Base-by-base conservation (phyloP, 352 stramenopile genomes). In the Pythium angustatum region DNA sequence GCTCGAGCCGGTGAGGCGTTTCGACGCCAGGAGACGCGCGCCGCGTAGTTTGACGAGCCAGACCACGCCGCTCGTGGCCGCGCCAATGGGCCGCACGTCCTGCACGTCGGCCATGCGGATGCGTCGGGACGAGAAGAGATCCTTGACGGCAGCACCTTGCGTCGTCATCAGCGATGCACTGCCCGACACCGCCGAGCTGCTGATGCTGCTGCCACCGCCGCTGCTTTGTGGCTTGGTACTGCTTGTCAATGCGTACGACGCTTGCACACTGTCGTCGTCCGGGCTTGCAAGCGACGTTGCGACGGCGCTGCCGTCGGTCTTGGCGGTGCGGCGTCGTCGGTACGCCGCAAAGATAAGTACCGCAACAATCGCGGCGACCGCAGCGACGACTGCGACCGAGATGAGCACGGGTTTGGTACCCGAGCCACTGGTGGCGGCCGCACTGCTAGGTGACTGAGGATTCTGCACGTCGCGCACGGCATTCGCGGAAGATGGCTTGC, bases 31-130 rank as follows among this genome's bases (percentile, higher is more conserved):
- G 5, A 77, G 49, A 12, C 59, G 66, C 14, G 58, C 69, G 12
- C 68, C 54, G 8, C 79, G 79, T 34, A 78, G 81, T 28, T 72
- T 84, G 0, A 70, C 75, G 4, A 88, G 60, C 44, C 75, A 85
- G 12, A 86, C 72, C 9, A 88, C 65, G 0, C 70, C 60, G 19
- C 74, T 78, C 0, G 77, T 68, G 24, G 75, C 77, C 11, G 59
- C 60, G 2, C 71, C 75, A 22, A 88, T 68, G 33, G 72, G 73
- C 3, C 58, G 57, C 0, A 88, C 41, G 34, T 85, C 77, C 43
- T 76, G 53, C 22, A 87, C 70, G 28, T 87, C 75, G 17, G 8
- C 17, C 1, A 40, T 5, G 2, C 56, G 56, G 17, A 63, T 30
- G 14, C 44, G 43, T 17, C 50, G 50, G 2, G 50, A 57, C 5